phyloP scores from a whole-genome alignment of 805 yeast genomes.

The Wickerhamomyces bisporus region DNA sequence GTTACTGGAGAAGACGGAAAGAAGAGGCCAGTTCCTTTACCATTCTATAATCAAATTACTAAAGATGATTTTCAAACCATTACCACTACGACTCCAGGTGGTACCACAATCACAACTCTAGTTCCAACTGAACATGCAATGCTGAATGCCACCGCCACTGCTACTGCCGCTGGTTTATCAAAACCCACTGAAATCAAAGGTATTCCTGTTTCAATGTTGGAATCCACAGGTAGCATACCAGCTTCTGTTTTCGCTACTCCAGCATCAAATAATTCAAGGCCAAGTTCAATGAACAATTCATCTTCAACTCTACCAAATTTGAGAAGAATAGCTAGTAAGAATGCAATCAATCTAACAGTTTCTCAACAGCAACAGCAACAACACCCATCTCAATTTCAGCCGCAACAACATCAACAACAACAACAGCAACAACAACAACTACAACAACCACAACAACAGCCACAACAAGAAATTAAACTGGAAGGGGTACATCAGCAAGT shows the following conservation, averaged over 20 bases:
- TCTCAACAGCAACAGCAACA: conserved; percentile 1
- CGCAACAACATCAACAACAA: conserved; percentile 3
- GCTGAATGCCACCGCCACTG: conserved; percentile 51
- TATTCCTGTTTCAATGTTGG: conserved; percentile 65
- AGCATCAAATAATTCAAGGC: neutral
- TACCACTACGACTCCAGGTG: conserved; percentile 84
- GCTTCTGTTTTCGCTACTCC: conserved; percentile 1
- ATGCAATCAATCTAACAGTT: conserved; percentile 3
- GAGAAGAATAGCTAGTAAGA: conserved; percentile 17
- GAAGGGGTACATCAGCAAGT: conserved; percentile 6
- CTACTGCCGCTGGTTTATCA: conserved; percentile 50
- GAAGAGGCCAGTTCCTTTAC: conserved; percentile 51
- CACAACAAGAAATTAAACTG: neutral
- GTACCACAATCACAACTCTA: conserved; percentile 84
- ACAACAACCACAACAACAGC: conserved; percentile 1
- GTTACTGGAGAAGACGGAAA: conserved; percentile 13
- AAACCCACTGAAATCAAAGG: conserved; percentile 60
- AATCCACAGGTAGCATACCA: conserved; percentile 68
- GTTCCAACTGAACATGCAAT: conserved; percentile 83
- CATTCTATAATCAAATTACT: conserved; percentile 86
- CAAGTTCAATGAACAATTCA: neutral
- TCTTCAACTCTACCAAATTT: conserved; percentile 6
- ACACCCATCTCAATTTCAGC: neutral
- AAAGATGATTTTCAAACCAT: conserved; percentile 83
- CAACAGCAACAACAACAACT: conserved; percentile 6